Conservation (phyloP, 441 rosid species). For the Flueggea neowawraea region DNA sequence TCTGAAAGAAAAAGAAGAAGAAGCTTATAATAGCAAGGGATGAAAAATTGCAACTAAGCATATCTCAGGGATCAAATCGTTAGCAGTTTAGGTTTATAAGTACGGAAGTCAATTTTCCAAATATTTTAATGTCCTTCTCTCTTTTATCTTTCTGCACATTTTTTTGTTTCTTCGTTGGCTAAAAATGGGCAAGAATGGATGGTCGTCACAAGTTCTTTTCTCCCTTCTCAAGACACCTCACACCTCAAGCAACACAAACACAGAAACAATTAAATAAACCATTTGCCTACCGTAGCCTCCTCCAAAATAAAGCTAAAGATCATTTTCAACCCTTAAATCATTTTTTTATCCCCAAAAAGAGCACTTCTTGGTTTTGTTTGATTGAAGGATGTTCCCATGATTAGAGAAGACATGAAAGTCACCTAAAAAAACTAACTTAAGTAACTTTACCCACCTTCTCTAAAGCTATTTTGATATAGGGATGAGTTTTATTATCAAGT, state of each 20-base stretch:
- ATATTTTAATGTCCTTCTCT: background rate
- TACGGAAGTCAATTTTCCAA: too few species aligned
- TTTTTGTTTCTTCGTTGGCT: conserved; percentile 15
- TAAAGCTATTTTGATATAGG: background rate
- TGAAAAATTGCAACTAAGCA: too few species aligned
- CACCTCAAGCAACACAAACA: conserved; percentile 37
- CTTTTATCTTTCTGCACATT: background rate
- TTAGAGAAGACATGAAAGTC: too few species aligned
- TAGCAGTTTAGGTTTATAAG: too few species aligned
- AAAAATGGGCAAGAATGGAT: conserved; percentile 6
- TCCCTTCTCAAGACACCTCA: conserved; percentile 47
- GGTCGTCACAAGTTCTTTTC: conserved; percentile 38
- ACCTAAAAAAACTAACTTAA: too few species aligned
- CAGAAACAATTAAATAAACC: background rate
- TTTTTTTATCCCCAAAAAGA: background rate
- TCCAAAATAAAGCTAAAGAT: background rate
- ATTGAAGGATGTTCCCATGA: background rate
- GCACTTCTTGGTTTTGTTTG: background rate
- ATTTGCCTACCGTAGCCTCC: background rate
- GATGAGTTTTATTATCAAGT: background rate
- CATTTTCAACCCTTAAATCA: too few species aligned
- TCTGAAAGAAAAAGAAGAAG: too few species aligned
- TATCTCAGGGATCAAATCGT: too few species aligned
- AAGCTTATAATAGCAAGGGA: too few species aligned
- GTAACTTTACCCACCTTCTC: too few species aligned